A percentile compares a stretch with the other conserved stretches of the same genome.
Evolutionary conservation across 1,139 yeast genomes (phyloP).

Genomic region (Pichia sp.): DNA sequence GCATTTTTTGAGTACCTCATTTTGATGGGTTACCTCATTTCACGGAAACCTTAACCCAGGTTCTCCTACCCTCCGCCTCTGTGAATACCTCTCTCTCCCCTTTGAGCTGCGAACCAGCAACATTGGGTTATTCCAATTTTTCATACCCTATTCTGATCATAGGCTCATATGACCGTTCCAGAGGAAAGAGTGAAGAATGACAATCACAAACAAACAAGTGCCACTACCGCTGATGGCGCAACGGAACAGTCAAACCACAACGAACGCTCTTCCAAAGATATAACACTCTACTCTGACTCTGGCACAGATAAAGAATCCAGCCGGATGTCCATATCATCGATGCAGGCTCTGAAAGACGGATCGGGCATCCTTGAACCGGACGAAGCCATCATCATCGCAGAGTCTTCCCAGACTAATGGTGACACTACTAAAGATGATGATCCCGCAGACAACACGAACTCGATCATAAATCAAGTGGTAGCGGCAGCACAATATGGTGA

Average conservation of each 20-base stretch:
- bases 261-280: background rate
- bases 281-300: background rate
- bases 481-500: conserved; percentile 17
- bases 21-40: too few species aligned
- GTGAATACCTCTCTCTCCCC: too few species aligned
- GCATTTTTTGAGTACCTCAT: too few species aligned
- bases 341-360: conserved; percentile 5
- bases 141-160: background rate
- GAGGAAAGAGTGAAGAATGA: background rate
- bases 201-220: background rate
- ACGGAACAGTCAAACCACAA: background rate
- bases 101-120: background rate
- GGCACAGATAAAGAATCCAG: background rate
- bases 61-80: too few species aligned
- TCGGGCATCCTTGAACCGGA: background rate
- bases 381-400: background rate
- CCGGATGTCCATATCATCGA: conserved; percentile 1
- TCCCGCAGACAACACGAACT: background rate
- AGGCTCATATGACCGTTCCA: background rate
- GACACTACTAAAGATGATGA: background rate
- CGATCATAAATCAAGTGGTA: conserved; percentile 2
- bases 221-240: background rate
- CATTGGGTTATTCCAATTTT: background rate
- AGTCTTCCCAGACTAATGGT: background rate
- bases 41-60: too few species aligned